Evolutionary conservation across 2,329 filamentous ascomycete species (phyloP), one percentile per base, ranked within the genome.

Genomic region (Fusarium circinatum): DNA sequence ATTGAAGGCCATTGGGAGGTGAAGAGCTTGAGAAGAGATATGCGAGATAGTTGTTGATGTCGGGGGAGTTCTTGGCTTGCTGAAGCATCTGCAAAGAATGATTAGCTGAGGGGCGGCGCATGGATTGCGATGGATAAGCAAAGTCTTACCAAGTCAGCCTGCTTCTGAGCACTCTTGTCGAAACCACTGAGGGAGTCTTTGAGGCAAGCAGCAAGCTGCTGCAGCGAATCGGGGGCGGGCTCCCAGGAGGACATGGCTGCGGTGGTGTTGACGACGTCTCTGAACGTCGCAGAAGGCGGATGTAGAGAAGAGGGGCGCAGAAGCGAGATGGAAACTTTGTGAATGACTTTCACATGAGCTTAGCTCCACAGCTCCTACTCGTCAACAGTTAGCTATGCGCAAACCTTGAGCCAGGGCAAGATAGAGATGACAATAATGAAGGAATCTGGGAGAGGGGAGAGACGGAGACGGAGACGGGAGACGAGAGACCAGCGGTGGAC

Each of bases 1-100:
- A 89, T 76, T 86, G 85, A 80, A 93, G 85, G 72, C 86, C 90
- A 64, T 86, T 83, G 52, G 93, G 90, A 57, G 87, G 85, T 73
- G 91, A 87, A 64, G 90, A 82, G 77, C 89, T 94, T 68, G 93
- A 94, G 83, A 97, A 94, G 71, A 99, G 89, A 83, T 93, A 98
- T 76, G 94, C 93, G 49, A 99, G 91, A 83, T 99, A 99, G 85
- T 98, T 98, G 86, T 97, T 96, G 86, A 98, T 94, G 82, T 98
- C 96, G 55, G 95, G 95, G 17, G 94, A 96, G 59, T 88, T 85
- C 82, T 94, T 97, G 70, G 96, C 96, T 85, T 97, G 93, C 75
- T 90, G 88, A 78, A 99, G 93, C 94, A 98, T 97, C 96, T 98
- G 78, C 59, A 70, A 55, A 65, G 55, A 18, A 57, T 51, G 67